Evolutionary conservation across 768 basidiomycete genomes (phyloP).

Genomic region (Rhodosporidiobolus sp.): DNA sequence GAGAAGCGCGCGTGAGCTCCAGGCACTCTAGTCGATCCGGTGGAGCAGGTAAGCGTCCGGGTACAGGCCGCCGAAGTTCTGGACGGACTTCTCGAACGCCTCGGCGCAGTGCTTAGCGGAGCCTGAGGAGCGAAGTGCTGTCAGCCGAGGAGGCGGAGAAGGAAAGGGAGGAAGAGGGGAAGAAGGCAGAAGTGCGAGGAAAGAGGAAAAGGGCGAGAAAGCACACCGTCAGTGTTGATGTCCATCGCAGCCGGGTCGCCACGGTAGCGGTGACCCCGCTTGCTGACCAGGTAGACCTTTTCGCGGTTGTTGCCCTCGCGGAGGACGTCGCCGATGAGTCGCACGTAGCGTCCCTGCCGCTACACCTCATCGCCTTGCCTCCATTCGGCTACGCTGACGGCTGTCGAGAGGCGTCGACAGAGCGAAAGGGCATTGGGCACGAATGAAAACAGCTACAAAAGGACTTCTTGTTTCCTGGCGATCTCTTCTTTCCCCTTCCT

Average conservation of each 20-base stretch:
- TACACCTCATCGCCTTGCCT: neutral
- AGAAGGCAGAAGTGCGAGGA: neutral
- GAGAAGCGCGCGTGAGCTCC: no score
- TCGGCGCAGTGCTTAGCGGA: conserved; percentile 8
- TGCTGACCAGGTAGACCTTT: conserved; percentile 18
- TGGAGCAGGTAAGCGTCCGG: conserved; percentile 26
- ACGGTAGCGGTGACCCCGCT: conserved; percentile 9
- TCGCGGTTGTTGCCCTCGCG: conserved; percentile 24
- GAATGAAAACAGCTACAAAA: no score
- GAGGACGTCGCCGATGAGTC: conserved; percentile 19
- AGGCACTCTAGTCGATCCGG: conserved; percentile 24
- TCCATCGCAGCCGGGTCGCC: neutral
- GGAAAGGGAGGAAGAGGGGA: neutral
- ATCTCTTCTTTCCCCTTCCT: no score
- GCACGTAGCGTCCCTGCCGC: no score
- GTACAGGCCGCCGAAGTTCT: conserved; percentile 5
- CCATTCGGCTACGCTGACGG: no score
- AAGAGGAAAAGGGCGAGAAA: no score
- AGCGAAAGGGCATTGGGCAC: no score
- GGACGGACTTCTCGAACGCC: conserved; percentile 4
- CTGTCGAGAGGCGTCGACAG: no score
- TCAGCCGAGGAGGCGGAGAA: neutral
- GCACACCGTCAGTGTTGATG: neutral
- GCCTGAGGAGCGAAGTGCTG: neutral
- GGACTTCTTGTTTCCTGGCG: no score